Evolutionary conservation across 805 yeast genomes (phyloP).

Genomic region (Debaryomyces hansenii): DNA sequence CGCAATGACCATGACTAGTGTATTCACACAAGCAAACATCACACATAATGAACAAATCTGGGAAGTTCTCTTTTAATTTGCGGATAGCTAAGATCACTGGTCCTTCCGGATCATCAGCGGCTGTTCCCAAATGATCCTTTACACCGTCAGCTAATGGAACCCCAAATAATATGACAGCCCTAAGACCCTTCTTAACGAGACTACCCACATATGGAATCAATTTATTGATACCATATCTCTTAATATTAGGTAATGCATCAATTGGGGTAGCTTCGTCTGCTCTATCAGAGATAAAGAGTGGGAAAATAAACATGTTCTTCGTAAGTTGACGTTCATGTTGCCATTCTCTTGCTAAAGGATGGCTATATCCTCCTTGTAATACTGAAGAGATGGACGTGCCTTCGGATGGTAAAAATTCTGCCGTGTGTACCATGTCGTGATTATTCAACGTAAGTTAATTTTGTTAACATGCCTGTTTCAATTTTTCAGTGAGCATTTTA

Average conservation of each 20-base stretch:
- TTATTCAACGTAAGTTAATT: too few relatives aligned
- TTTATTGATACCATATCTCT: conserved; percentile 80
- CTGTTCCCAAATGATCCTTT: conserved; percentile 80
- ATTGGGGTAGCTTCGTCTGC: conserved; percentile 78
- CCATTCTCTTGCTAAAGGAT: conserved; percentile 88
- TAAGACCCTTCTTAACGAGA: conserved; percentile 77
- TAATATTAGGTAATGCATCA: conserved; percentile 83
- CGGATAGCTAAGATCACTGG: conserved; percentile 86
- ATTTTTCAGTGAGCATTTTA: too few relatives aligned
- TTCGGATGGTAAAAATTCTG: conserved; percentile 62
- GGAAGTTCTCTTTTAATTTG: conserved; percentile 63
- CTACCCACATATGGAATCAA: conserved; percentile 68
- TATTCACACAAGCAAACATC: conserved; percentile 97
- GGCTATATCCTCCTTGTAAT: conserved; percentile 92
- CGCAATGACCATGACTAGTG: conserved; percentile 98
- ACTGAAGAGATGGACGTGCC: conserved; percentile 70
- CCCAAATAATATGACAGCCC: conserved; percentile 88
- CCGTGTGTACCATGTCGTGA: conserved; percentile 57
- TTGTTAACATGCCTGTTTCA: too few relatives aligned
- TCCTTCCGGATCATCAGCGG: conserved; percentile 95
- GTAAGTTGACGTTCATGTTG: conserved; percentile 81
- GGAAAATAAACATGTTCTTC: conserved; percentile 90
- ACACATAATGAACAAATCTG: conserved; percentile 82
- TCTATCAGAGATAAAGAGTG: conserved; percentile 78
- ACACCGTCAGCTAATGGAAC: conserved; percentile 75